Evolutionary conservation across 805 yeast species (phyloP).

Genomic region (Torulaspora gathmanii): DNA sequence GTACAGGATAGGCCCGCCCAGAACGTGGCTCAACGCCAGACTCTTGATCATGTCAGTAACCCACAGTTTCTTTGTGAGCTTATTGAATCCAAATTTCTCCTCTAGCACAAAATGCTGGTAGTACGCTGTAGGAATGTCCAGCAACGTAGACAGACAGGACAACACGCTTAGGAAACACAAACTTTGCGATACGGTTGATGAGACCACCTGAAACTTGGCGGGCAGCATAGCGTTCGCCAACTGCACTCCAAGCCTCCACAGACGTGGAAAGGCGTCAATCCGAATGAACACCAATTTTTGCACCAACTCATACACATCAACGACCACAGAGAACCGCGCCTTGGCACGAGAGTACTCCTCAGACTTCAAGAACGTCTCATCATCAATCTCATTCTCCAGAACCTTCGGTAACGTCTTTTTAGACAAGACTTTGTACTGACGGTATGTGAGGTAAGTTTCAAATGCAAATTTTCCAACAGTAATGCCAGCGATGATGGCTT

Average conservation of each 20-base stretch:
- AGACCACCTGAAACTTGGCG: conserved; percentile 34
- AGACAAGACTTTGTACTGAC: conserved; percentile 67
- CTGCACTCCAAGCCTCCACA: conserved; percentile 52
- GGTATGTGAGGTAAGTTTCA: conserved; percentile 64
- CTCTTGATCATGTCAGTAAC: conserved; percentile 65
- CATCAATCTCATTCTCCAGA: conserved; percentile 62
- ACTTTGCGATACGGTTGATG: conserved; percentile 68
- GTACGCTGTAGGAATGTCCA: conserved; percentile 64
- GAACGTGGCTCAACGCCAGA: conserved; percentile 44
- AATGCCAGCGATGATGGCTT: conserved; percentile 64
- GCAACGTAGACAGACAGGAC: conserved; percentile 46
- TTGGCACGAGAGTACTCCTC: conserved; percentile 78
- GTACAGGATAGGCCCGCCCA: conserved; percentile 71
- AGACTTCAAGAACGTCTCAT: conserved; percentile 69
- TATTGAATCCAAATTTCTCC: conserved; percentile 90
- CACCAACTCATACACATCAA: conserved; percentile 46
- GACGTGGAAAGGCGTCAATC: conserved; percentile 56
- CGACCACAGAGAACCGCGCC: conserved; percentile 58
- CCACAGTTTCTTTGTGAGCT: conserved; percentile 70
- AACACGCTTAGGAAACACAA: conserved; percentile 55
- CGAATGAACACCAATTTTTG: conserved; percentile 57
- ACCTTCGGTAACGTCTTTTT: conserved; percentile 59
- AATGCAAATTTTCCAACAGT: conserved; percentile 70
- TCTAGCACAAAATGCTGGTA: conserved; percentile 84
- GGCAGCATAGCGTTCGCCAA: conserved; percentile 32